Conservation (phyloP, 2,329 filamentous ascomycete genomes). For the Pseudocercospora vitis region DNA sequence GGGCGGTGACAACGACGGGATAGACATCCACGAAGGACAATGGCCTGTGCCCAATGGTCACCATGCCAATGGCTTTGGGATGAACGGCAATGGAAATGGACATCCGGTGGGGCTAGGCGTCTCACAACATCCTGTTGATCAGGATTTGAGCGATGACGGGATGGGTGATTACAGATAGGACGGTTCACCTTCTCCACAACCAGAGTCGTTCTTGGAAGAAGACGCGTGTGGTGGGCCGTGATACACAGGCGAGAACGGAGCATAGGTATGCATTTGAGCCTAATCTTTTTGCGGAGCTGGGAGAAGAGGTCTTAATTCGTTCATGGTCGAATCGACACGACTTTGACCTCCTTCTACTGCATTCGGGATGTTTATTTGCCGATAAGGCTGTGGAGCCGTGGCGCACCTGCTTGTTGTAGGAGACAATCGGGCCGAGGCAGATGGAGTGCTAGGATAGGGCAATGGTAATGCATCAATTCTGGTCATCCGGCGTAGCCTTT, state of each 20-base stretch:
- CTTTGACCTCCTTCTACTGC: too few species aligned
- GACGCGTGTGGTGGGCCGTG: not conserved
- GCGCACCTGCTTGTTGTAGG: not conserved
- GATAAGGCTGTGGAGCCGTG: not conserved
- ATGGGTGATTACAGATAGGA: constrained; percentile 18
- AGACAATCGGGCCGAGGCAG: not conserved
- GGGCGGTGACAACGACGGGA: constrained; percentile 28
- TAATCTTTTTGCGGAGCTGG: too few species aligned
- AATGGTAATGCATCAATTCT: not conserved
- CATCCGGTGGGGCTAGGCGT: constrained; percentile 11
- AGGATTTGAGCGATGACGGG: constrained; percentile 19
- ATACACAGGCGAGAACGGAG: not conserved
- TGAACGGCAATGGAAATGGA: constrained; percentile 15
- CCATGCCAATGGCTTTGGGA: constrained; percentile 10
- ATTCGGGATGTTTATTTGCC: not conserved
- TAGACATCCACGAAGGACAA: constrained; percentile 26
- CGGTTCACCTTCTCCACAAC: not conserved
- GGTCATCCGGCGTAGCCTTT: not conserved
- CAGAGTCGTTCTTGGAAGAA: not conserved
- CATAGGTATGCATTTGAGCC: too few species aligned
- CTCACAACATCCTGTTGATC: constrained; percentile 17
- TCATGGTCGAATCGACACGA: too few species aligned
- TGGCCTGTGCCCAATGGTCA: constrained; percentile 26
- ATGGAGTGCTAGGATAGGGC: not conserved
- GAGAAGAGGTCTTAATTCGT: too few species aligned